Evolutionary conservation across 257 asterid species (phyloP), one percentile per base, ranked within the genome.

Genomic region (Verbascum thapsus): DNA sequence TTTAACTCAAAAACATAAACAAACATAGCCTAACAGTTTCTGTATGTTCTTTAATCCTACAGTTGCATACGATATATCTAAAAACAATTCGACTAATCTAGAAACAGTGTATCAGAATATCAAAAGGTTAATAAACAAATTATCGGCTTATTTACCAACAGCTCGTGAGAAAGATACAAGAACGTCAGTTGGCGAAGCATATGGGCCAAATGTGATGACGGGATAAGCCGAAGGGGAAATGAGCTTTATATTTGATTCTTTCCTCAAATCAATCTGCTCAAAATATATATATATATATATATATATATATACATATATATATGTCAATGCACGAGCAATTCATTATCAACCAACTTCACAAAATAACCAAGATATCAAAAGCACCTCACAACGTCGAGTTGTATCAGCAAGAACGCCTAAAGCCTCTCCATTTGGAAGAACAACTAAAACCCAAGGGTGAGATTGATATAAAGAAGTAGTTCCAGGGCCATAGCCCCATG

Each of bases 381-480:
- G 17, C 80, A 92, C 99, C 96, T 87, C 97, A 69, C 97, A 87
- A 40, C 88, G 96, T 63, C 78, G 76, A 58, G 96, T 74, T 54
- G 97, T 92, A 83, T 92, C 99, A 0, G 97, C 99, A 78, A 92
- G 95, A 74, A 89, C 82, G 44, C 99, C 97, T 22, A 89, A 56
- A 47, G 99, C 82, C 78, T 88, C 88, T 64, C 99, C 99, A 60
- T 69, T 77, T 51, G 96, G 91, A 76, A 92, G 91, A 73, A 92
- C 81, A 8, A 82, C 94, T n/a, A 92, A 82, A 68, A 89, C 79
- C 99, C 99, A 92, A 22, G 99, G 99, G 75, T 92, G 99, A 45
- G 99, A 92, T 76, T 92, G 97, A 79, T 92, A 92, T 79, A 92
- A 78, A 49, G 99, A 87, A 58, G 96, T 85, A 68, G 97, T 89